Evolutionary conservation across 2,329 filamentous ascomycete species (phyloP).

Genomic region (Xylaria polymorpha): DNA sequence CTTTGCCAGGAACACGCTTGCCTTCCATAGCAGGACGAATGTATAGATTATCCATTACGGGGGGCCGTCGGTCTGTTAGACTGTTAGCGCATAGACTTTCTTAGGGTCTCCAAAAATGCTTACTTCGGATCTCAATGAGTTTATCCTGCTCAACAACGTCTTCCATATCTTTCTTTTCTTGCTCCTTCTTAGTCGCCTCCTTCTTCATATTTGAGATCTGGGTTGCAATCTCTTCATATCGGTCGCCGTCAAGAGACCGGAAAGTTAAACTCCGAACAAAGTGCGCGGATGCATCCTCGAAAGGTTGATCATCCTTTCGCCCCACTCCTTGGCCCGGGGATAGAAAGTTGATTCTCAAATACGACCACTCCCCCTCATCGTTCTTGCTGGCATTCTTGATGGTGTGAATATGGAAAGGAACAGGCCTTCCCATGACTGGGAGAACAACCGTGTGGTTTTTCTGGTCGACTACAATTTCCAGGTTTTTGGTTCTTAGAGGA

Average conservation of each 20-base stretch:
- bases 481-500: conserved; percentile 81
- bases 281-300: conserved; percentile 94
- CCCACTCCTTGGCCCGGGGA: conserved; percentile 97
- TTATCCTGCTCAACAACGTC: conserved; percentile 99
- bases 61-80: conserved; percentile 83
- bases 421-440: conserved; percentile 95
- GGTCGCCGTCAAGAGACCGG: conserved; percentile 86
- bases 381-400: conserved; percentile 99
- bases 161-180: conserved; percentile 99
- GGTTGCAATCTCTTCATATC: conserved; percentile 89
- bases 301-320: conserved; percentile 95
- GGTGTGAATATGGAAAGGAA: conserved; percentile 96
- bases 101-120: conserved; percentile 50
- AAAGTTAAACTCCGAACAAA: conserved; percentile 97
- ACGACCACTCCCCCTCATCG: conserved; percentile 93
- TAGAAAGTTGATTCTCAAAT: conserved; percentile 95
- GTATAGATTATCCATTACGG: conserved; percentile 92
- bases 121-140: conserved; percentile 91
- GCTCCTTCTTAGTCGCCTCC: conserved; percentile 88
- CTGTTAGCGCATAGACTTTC: conserved; percentile 53
- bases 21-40: conserved; percentile 95
- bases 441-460: conserved; percentile 92
- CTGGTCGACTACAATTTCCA: conserved; percentile 88
- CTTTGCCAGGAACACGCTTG: conserved; percentile 93
- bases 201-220: conserved; percentile 98